These are phyloP conservation scores for Graphilbum ipis-grandicollis DNA, from an alignment of 2,329 filamentous ascomycete species.

Conservation along the genomic window DNA sequence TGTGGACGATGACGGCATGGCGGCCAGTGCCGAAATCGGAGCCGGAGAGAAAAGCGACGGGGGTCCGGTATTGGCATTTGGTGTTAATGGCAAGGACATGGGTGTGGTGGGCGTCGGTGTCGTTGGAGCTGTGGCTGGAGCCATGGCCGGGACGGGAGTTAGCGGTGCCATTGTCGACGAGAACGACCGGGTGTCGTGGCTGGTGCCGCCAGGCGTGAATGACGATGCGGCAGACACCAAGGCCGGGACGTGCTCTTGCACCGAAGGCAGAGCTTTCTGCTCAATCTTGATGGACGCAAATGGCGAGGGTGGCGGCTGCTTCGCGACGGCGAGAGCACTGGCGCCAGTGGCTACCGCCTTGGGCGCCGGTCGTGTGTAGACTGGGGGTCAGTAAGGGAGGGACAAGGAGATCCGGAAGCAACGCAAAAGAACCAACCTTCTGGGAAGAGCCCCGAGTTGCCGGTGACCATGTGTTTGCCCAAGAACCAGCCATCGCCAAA, in stretches of 20 bases:
- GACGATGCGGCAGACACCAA: too few species aligned
- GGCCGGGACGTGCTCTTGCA: not conserved
- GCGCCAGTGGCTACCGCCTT: constrained; percentile 17
- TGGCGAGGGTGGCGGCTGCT: not conserved
- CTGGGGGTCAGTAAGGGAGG: constrained; percentile 16
- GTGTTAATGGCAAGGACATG: too few species aligned
- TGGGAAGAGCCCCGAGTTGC: constrained; percentile 63
- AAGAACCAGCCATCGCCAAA: constrained; percentile 81
- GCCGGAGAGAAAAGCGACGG: too few species aligned
- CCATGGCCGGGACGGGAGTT: too few species aligned
- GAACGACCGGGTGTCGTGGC: too few species aligned
- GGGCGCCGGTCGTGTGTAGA: constrained; percentile 43
- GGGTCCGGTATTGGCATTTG: too few species aligned
- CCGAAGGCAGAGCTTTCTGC: constrained; percentile 8
- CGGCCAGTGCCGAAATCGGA: too few species aligned
- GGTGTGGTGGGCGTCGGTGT: not conserved
- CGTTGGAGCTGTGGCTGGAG: not conserved
- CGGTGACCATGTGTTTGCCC: constrained; percentile 55
- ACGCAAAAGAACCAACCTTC: constrained; percentile 40
- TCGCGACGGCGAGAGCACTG: constrained; percentile 7
- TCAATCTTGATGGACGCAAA: not conserved
- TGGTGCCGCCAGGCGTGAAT: too few species aligned
- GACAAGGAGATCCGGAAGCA: not conserved
- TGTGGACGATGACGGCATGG: too few species aligned
- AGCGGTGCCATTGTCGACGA: too few species aligned